phyloP scores from a whole-genome alignment of 331 rosid species.

The Rosa hybrid region DNA sequence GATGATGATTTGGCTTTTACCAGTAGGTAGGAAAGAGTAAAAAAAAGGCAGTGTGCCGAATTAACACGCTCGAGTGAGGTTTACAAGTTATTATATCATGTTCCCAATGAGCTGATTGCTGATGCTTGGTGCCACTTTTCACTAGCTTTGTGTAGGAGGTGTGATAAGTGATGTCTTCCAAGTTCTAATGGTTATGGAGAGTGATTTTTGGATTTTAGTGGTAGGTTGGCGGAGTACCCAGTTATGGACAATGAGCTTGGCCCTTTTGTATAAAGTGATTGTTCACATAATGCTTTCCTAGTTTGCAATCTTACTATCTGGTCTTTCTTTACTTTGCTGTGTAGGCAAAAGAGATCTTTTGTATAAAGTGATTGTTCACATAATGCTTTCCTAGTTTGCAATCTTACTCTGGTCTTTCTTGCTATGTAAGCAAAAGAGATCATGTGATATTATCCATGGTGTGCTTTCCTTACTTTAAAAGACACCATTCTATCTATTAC shows the following conservation, averaged over 20 bases:
- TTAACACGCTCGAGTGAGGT: neutral
- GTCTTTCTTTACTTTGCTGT: neutral
- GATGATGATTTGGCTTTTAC: neutral
- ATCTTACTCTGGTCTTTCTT: too few relatives aligned
- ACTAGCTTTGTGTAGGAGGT: constrained; percentile 11
- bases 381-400: too few relatives aligned
- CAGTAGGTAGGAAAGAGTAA: neutral
- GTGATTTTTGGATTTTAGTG: neutral
- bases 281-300: constrained; percentile 20
- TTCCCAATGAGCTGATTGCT: neutral
- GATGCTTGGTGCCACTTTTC: constrained; percentile 10
- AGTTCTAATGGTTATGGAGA: constrained; percentile 11
- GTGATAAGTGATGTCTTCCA: constrained; percentile 13
- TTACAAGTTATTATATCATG: neutral
- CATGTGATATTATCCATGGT: neutral
- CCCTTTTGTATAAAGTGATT: constrained; percentile 22
- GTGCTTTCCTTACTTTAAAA: neutral
- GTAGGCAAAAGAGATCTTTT: neutral
- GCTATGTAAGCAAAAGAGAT: neutral
- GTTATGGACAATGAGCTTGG: constrained; percentile 23
- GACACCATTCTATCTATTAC: neutral
- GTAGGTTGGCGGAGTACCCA: constrained; percentile 17
- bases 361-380: too few relatives aligned
- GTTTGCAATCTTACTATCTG: neutral
- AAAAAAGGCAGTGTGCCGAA: neutral